Percentiles rank a stretch among this genome's conserved stretches.
These are phyloP conservation scores for Claviceps arundinis DNA, from an alignment of 2,329 filamentous ascomycete species.

Conservation along the genomic window DNA sequence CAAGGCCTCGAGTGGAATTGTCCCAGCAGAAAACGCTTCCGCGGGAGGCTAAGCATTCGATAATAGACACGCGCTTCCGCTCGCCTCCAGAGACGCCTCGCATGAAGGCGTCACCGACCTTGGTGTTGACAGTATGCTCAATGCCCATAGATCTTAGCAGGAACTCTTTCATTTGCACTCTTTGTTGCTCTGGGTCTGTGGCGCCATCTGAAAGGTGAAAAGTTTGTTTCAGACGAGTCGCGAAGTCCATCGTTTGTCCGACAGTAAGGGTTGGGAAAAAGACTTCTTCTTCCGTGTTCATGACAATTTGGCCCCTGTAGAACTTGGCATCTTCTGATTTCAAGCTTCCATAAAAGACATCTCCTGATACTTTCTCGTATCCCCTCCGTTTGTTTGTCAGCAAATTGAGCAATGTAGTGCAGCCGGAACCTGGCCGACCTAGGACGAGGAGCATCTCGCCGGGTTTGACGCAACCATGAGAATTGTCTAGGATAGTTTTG, in stretches of 20 bases:
- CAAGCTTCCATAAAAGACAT: slow-evolving; percentile 42
- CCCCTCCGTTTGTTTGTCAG: slow-evolving; percentile 51
- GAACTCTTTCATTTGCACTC: slow-evolving; percentile 35
- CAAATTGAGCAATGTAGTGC: slow-evolving; percentile 58
- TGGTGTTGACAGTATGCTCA: slow-evolving; percentile 47
- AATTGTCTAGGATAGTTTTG: slow-evolving; percentile 51
- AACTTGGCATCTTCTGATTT: slow-evolving; percentile 33
- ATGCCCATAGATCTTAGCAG: slow-evolving; percentile 45
- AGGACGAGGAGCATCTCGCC: slow-evolving; percentile 61
- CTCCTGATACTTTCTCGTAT: slow-evolving; percentile 43
- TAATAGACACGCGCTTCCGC: slow-evolving; percentile 55
- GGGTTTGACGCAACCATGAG: slow-evolving; percentile 56
- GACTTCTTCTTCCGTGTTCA: slow-evolving; percentile 58
- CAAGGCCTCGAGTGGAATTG: slow-evolving; percentile 51
- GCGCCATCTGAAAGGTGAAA: slow-evolving; percentile 31
- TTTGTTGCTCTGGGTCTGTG: slow-evolving; percentile 29
- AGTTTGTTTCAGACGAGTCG: slow-evolving; percentile 45
- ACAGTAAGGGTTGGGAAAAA: slow-evolving; percentile 59
- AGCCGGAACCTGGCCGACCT: slow-evolving; percentile 55
- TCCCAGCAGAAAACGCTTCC: slow-evolving; percentile 54
- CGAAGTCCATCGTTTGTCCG: slow-evolving; percentile 57
- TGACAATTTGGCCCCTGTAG: slow-evolving; percentile 46
- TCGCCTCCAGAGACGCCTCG: slow-evolving; percentile 57
- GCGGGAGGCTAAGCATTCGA: slow-evolving; percentile 46
- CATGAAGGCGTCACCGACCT: slow-evolving; percentile 53